phyloP scores from a whole-genome alignment of 1,139 yeast species.

The Nakaseomyces bracarensis region DNA sequence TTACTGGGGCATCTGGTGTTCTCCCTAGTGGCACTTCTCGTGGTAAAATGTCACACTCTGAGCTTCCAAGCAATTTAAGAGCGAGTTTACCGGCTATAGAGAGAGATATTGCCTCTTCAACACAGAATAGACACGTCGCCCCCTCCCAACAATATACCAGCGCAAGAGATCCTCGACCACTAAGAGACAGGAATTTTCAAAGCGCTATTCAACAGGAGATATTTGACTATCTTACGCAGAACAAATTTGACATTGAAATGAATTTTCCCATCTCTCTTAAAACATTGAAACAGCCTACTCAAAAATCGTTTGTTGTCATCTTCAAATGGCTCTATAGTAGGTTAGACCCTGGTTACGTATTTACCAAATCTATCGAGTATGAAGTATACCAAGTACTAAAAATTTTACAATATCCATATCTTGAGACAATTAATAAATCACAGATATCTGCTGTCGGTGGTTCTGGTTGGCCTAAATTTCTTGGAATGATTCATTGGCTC shows the following conservation, averaged over 20 bases:
- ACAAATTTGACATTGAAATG: constrained; percentile 66
- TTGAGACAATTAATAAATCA: constrained; percentile 71
- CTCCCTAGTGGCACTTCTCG: not conserved
- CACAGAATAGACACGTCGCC: not conserved
- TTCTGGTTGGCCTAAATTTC: constrained; percentile 75
- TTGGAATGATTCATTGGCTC: constrained; percentile 79
- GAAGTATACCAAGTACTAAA: constrained; percentile 67
- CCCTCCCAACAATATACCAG: constrained; percentile 10
- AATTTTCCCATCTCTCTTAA: constrained; percentile 60
- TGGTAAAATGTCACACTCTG: not conserved
- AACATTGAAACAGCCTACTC: constrained; percentile 72
- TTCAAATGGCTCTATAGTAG: constrained; percentile 73
- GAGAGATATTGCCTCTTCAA: not conserved
- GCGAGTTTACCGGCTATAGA: constrained; percentile 5
- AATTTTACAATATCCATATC: constrained; percentile 65
- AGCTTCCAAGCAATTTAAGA: not conserved
- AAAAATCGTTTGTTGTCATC: constrained; percentile 69
- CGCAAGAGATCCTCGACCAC: constrained; percentile 61
- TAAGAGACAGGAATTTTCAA: constrained; percentile 66
- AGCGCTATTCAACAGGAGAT: constrained; percentile 55
- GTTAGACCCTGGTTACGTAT: constrained; percentile 72
- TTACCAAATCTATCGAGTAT: constrained; percentile 59
- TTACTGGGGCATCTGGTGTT: constrained; percentile 10
- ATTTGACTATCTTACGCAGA: constrained; percentile 51
- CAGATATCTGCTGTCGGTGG: constrained; percentile 92